Evolutionary conservation across 106 monocot genomes (phyloP), one percentile per base, ranked within the genome.

Genomic region (Apostasia ramifera): DNA sequence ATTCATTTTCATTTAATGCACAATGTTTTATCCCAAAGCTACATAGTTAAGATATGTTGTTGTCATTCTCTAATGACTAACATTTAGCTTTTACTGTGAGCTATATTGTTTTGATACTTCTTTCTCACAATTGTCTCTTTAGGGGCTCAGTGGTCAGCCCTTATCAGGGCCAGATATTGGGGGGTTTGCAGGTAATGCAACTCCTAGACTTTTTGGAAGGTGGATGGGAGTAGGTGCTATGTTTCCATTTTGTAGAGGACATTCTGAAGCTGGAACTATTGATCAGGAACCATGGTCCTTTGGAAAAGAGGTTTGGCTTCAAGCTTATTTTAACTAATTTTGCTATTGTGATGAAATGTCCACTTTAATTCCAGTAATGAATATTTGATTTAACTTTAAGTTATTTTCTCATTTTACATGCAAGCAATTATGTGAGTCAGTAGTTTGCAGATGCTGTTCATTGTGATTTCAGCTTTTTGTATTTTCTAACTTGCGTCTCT

Each of bases 121-220:
- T 26, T 65, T 44, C 12, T n/a, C 40, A 62, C 9, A 15, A 63
- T 62, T 44, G 57, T 12, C 46, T 7, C 73, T 66, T 46, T 54
- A 97, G 95, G 86, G 95, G 66, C 84, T 97, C 38, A 97, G 95
- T 73, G 91, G 95, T 44, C 95, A 97, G 68, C 95, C 95, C 72
- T 81, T 97, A 14, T 89, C 95, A n/a, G 89, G 89, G 44, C 89
- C 89, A 38, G 89, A 90, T 81, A 86, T 90, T 76, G 89, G 89
- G 46, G 89, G 89, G 1, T 90, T 90, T 73, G 85, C 83, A 70
- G 89, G 89, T 52, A 78, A 90, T 78, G 89, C 89, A 53, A 83
- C 85, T 37, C 80, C 89, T n/a, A 82, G 71, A 67, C 83, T 90
- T 70, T 90, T 90, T 69, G 95, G 86, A 55, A 86, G 95, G 82